Base-by-base conservation (phyloP, 257 asterid species). In the Handroanthus guayacan region DNA sequence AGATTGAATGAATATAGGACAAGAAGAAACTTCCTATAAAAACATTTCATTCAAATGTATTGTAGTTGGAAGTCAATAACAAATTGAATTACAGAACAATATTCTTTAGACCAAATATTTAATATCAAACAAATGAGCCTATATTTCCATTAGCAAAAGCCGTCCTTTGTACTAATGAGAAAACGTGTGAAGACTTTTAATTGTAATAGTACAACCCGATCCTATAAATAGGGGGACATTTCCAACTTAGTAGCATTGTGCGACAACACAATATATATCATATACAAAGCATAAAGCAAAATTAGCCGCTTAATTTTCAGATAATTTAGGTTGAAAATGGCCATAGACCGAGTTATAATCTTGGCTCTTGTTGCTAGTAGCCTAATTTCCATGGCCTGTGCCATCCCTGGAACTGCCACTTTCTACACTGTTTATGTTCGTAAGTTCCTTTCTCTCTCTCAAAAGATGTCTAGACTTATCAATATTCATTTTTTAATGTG, bases 381-480 rank as follows among this genome's bases (percentile, higher is more conserved):
- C 73, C 9, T 81, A 20, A 34, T 81, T 31, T 77, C 82, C 18
- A 37, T 50, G 57, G 82, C 82, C 0, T 31, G 16, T 14, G 80
- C 79, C 69, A 37, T 77, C 5, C 16, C 82, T 25, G 85, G 82
- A 34, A 50, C 79, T 60, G 82, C 85, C 31, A 72, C 85, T n/a
- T 81, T 50, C 77, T 81, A 72, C 58, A 71, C 81, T 17, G 44
- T 52, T 8, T 71, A 76, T 51, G 39, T 66, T 70, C 82, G 80
- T 81, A 81, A 81, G 85, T 66, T 13, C 36, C 8, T 25, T 25
- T 25, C 48, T 14, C 8, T 2, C 0, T 44, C 62, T 36, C 8
- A 41, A 41, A 25, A 25, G 31, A 5, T 41, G 45, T 1, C 8
- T 41, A 41, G 5, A 41, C 8, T 8, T 2, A 41, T 41, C 1